Evolutionary conservation across 768 basidiomycete species (phyloP), one percentile per base, ranked within the genome.

Genomic region (Lanmaoa pseudosensibilis): DNA sequence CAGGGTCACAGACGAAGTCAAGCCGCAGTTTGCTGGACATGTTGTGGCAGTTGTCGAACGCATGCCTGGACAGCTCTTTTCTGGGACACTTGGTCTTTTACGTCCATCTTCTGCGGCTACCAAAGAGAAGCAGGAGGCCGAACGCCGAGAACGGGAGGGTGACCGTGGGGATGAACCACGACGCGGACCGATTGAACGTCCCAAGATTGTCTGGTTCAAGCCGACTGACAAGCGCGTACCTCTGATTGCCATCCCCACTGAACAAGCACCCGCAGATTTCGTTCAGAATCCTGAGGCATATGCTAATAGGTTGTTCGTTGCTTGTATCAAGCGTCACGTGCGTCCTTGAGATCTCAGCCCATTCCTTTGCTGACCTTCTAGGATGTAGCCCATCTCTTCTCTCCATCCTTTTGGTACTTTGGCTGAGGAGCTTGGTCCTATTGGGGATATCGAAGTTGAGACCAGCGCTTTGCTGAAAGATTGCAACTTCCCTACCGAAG

Each of bases 201-300:
- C 96, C 60, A 98, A 98, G 81, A 99, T 99, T 61, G 95, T 99
- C 45, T 99, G 97, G 97, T 98, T 99, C 82, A 96, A 98, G 77
- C 97, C 97, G 5, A 98, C 96, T 27, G 95, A 98, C 78, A 99
- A 99, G 74, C 91, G 97, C 55, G 97, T 99, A 1, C 97, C 97
- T 43, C 81, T 98, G 40, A 98, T 99, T 66, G 97, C 97, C 54
- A 99, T 99, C 59, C 96, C 95, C 9, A 98, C 97, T 8, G 97
- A 99, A 67, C 97, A 99, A 74, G 96, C 97, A 0, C 97, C 97
- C 7, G 83, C 81, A 18, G 95, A 98, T 73, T 99, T 99, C 69
- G 87, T 99, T 44, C 92, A 96, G 73, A 92, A 92, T 69, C 87
- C 95, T 2, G 96, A 97, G 60, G 80, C 81, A 2, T 99, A 98